These are phyloP conservation scores for Botrytis hyacinthi DNA, from an alignment of 2,329 filamentous ascomycete species.

Conservation along the genomic window DNA sequence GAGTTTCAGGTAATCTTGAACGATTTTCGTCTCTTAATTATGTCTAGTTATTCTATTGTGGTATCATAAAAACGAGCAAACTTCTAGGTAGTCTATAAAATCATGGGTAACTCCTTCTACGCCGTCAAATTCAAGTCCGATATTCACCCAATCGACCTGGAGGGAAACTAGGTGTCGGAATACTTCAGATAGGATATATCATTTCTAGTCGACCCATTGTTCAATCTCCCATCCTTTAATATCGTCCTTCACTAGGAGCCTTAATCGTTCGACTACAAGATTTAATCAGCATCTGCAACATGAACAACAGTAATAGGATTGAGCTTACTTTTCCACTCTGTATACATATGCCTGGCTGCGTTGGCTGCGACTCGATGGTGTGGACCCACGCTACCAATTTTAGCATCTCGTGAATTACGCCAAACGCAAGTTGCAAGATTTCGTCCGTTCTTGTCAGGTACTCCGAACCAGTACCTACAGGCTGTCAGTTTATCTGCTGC, in stretches of 20 bases:
- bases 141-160: neutral
- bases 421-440: constrained; percentile 82
- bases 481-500: constrained; percentile 18
- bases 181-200: neutral
- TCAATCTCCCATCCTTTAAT: constrained; percentile 62
- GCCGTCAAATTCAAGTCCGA: neutral
- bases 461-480: constrained; percentile 80
- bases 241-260: constrained; percentile 65
- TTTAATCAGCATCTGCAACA: neutral
- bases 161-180: no score
- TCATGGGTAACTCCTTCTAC: constrained; percentile 12
- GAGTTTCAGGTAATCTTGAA: neutral
- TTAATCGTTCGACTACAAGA: constrained; percentile 57
- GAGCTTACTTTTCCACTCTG: constrained; percentile 55
- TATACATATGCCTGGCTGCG: constrained; percentile 60
- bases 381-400: constrained; percentile 56
- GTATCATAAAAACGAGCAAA: constrained; percentile 12
- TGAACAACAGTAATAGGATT: neutral
- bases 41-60: constrained; percentile 18
- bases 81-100: constrained; percentile 13
- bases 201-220: constrained; percentile 50
- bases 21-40: constrained; percentile 10
- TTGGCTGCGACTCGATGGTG: constrained; percentile 65
- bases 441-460: constrained; percentile 63
- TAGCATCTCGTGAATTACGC: constrained; percentile 59